A percentile compares a stretch with the other conserved stretches of the same genome.
These are phyloP conservation scores for Zarea fungicola DNA, from an alignment of 2,329 filamentous ascomycete genomes.

Conservation along the genomic window DNA sequence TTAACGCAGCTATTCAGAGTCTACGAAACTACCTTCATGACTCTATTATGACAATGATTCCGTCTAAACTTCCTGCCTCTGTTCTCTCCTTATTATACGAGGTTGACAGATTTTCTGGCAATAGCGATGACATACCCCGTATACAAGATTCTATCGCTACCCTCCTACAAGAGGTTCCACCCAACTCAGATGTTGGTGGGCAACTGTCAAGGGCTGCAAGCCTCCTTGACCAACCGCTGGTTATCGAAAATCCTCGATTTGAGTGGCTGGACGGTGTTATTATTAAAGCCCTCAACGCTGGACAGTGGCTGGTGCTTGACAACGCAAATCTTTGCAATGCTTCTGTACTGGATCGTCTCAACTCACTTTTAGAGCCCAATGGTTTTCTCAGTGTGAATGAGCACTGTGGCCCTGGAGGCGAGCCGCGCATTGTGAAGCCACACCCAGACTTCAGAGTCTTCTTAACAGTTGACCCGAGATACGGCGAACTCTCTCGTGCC, in stretches of 20 bases:
- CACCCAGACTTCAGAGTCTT: slow-evolving; percentile 89
- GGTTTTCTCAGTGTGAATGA: slow-evolving; percentile 89
- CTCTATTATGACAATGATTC: slow-evolving; percentile 44
- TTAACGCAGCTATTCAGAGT: slow-evolving; percentile 50
- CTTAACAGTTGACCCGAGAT: slow-evolving; percentile 83
- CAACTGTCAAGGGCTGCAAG: slow-evolving; percentile 44
- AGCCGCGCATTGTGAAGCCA: slow-evolving; percentile 72
- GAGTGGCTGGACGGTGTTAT: slow-evolving; percentile 95
- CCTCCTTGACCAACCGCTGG: slow-evolving; percentile 48
- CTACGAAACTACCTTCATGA: slow-evolving; percentile 48
- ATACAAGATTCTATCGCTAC: slow-evolving; percentile 35
- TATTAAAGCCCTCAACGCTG: slow-evolving; percentile 77
- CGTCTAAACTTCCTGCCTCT: slow-evolving; percentile 39
- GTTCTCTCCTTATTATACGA: slow-evolving; percentile 47
- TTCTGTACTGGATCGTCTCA: slow-evolving; percentile 88
- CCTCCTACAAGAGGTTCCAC: slow-evolving; percentile 37
- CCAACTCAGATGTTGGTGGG: slow-evolving; percentile 40
- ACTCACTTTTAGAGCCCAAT: slow-evolving; percentile 87
- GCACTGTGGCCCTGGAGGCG: slow-evolving; percentile 76
- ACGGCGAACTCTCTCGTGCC: slow-evolving; percentile 89
- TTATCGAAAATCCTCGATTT: slow-evolving; percentile 72
- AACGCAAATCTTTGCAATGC: slow-evolving; percentile 96
- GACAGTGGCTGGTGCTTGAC: slow-evolving; percentile 90
- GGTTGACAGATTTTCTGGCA: slow-evolving; percentile 38
- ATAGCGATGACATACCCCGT: slow-evolving; percentile 30